These are phyloP conservation scores for Lachnellula occidentalis DNA, from an alignment of 2,329 filamentous ascomycete species.

Conservation along the genomic window DNA sequence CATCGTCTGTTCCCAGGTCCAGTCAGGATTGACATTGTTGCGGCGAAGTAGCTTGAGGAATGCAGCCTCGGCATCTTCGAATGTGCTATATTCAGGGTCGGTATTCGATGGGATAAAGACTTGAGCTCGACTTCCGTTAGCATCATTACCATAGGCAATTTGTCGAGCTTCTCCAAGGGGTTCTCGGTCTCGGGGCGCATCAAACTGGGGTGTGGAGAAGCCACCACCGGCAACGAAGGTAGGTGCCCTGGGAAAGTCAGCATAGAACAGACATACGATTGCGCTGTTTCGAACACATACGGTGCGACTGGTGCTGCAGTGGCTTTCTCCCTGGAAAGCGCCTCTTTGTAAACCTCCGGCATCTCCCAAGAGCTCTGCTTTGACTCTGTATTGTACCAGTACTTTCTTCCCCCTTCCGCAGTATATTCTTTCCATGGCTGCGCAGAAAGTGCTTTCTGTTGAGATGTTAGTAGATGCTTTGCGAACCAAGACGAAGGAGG, in stretches of 20 bases:
- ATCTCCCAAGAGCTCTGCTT: conserved; percentile 94
- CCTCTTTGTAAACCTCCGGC: conserved; percentile 74
- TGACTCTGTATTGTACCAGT: conserved; percentile 92
- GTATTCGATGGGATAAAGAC: conserved; percentile 57
- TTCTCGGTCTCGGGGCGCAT: conserved; percentile 34
- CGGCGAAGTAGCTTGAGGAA: conserved; percentile 87
- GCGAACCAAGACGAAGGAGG: conserved; percentile 17
- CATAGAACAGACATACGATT: conserved; percentile 5
- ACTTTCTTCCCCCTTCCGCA: conserved; percentile 78
- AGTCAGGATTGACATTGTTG: conserved; percentile 81
- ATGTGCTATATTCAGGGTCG: conserved; percentile 72
- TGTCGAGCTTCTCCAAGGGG: conserved; percentile 51
- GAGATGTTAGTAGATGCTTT: conserved; percentile 8
- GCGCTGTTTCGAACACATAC: conserved; percentile 34
- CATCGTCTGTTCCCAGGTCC: conserved; percentile 88
- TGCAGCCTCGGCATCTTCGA: conserved; percentile 86
- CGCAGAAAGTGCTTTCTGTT: conserved; percentile 68
- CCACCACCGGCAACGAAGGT: conserved; percentile 41
- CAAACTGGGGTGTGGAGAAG: conserved; percentile 29
- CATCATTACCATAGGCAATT: conserved; percentile 51
- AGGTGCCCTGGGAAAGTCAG: conserved; percentile 19
- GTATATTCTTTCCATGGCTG: conserved; percentile 94
- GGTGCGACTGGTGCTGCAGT: conserved; percentile 36
- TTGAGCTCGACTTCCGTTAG: conserved; percentile 42
- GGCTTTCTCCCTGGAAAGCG: conserved; percentile 54